phyloP scores from a whole-genome alignment of 1,284 basidiomycete genomes.

The Cystobasidium sp. region DNA sequence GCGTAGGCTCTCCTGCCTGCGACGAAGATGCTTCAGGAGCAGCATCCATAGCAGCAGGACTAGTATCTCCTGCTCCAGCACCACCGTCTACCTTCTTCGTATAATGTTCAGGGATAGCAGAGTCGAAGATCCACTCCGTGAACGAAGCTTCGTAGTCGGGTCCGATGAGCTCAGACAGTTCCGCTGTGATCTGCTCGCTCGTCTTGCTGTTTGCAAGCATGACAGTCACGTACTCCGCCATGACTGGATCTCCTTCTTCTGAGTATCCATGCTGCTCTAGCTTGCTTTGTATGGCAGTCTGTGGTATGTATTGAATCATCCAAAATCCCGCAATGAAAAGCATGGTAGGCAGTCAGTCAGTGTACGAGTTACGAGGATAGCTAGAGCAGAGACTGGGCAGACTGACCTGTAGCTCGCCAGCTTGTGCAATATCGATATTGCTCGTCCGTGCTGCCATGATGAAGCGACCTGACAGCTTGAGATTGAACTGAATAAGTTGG shows the following conservation, averaged over 20 bases:
- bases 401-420: slow-evolving; percentile 50
- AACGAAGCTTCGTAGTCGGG: slow-evolving; percentile 68
- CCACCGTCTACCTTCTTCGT: slow-evolving; percentile 11
- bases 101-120: slow-evolving; percentile 61
- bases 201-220: slow-evolving; percentile 87
- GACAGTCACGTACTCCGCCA: slow-evolving; percentile 85
- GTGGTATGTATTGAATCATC: slow-evolving; percentile 31
- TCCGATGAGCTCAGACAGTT: slow-evolving; percentile 68
- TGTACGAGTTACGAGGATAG: not conserved
- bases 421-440: slow-evolving; percentile 46
- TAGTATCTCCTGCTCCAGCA: not conserved
- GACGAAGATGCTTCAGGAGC: not conserved
- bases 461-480: slow-evolving; percentile 6
- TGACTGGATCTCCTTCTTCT: slow-evolving; percentile 78
- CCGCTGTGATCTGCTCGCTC: slow-evolving; percentile 75
- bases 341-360: not conserved
- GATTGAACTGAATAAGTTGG: not conserved
- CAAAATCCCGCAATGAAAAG: not conserved
- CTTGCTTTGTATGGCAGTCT: slow-evolving; percentile 81
- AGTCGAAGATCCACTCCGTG: slow-evolving; percentile 79
- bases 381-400: not conserved
- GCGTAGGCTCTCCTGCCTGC: not conserved
- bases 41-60: not conserved
- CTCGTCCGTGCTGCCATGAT: slow-evolving; percentile 27
- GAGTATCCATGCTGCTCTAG: slow-evolving; percentile 75